Evolutionary conservation across 108 stramenopile genomes (phyloP), one percentile per base, ranked within the genome.

Genomic region (Nitzschia sp.): DNA sequence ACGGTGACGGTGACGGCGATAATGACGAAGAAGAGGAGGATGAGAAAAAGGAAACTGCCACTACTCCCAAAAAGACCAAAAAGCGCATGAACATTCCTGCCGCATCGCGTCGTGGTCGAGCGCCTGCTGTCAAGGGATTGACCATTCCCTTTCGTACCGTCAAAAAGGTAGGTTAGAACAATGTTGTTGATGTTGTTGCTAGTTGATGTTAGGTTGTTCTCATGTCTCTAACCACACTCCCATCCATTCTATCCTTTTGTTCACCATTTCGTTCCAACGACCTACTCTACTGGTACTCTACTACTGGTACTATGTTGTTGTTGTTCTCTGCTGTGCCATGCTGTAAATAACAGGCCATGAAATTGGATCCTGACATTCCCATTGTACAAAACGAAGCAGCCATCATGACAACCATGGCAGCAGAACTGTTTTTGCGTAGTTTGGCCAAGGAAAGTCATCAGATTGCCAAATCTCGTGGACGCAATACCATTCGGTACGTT

Each of bases 341-440:
- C 22, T 38, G 34, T 71, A 21, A 19, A 26, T 8, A 10, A 21
- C 37, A 69, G 75, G 70, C 76, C 9, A 94, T 94, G 93, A 91
- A 94, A 63, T 57, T 86, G 50, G 89, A 94, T 73, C 79, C 79
- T 15, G 82, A 84, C 53, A 86, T 86, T 70, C 86, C 83, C 3
- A 93, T 86, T 53, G 90, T 94, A 21, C 93, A 94, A 69, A 89
- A 91, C 61, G 93, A 94, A 53, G 93, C 93, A 0, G 90, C 90
- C 0, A 89, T 91, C 42, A 70, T 94, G 78, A 77, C 82, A 2
- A 89, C 92, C 5, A 46, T 82, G 38, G 92, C 92, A 0, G 76
- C 79, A 10, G 89, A 89, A 63, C 73, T 91, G 10, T 94, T 94
- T 54, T 44, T 94, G 22, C 81, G 84, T 53, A 65, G 73, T n/a